A percentile compares a stretch with the other conserved stretches of the same genome.
Conservation (phyloP, 2,329 filamentous ascomycete genomes). For the Xylaria sp. region DNA sequence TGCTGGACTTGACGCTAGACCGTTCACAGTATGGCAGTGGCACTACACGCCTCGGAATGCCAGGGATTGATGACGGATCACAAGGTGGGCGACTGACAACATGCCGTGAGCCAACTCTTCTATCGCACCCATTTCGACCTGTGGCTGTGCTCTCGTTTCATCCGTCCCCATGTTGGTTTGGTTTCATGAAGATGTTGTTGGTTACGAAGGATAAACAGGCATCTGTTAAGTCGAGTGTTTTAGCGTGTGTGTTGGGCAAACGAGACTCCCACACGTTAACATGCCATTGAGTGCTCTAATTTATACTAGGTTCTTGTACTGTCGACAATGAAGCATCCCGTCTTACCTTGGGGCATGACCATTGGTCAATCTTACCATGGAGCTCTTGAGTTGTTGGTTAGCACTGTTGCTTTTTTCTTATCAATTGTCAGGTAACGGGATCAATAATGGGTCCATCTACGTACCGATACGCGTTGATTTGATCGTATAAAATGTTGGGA, state of each 20-base stretch:
- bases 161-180: constrained; percentile 17
- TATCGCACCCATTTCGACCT: neutral
- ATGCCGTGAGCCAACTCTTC: constrained; percentile 4
- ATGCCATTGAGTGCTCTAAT: neutral
- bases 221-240: constrained; percentile 18
- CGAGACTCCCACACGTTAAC: constrained; percentile 13
- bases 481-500: constrained; percentile 8
- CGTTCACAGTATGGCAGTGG: constrained; percentile 10
- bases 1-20: constrained; percentile 29
- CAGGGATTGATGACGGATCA: constrained; percentile 15
- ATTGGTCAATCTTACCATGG: neutral
- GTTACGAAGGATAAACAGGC: neutral
- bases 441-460: neutral
- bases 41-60: neutral
- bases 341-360: neutral
- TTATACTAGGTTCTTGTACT: neutral
- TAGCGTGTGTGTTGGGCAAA: constrained; percentile 13
- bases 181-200: neutral
- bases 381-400: constrained; percentile 2
- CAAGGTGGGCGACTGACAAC: constrained; percentile 1
- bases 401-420: neutral
- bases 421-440: constrained; percentile 7
- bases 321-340: neutral
- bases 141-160: constrained; percentile 5
- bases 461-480: neutral